phyloP scores from a whole-genome alignment of 2,329 filamentous ascomycete species.

The Rhytidhysteron rufulum region DNA sequence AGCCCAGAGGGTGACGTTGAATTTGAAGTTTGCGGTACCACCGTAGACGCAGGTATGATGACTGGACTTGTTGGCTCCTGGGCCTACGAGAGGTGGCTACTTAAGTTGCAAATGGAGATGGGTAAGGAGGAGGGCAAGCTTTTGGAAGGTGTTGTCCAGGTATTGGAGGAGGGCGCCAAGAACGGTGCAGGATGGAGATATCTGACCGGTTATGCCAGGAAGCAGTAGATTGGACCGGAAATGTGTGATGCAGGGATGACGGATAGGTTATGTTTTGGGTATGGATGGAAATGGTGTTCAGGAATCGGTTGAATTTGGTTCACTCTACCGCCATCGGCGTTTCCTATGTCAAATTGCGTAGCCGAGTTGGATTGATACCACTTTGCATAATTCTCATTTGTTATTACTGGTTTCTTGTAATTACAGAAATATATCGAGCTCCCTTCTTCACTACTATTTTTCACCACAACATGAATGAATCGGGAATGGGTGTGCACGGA shows the following conservation, averaged over 20 bases:
- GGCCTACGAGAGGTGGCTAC: constrained; percentile 95
- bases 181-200: constrained; percentile 57
- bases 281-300: background rate
- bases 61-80: constrained; percentile 81
- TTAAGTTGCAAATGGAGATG: constrained; percentile 83
- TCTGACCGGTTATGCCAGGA: constrained; percentile 49
- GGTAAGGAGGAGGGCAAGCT: constrained; percentile 58
- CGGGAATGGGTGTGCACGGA: no score
- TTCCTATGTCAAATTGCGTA: background rate
- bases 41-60: constrained; percentile 67
- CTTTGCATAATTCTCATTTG: constrained; percentile 2
- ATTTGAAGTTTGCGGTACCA: constrained; percentile 39
- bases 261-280: background rate
- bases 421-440: no score
- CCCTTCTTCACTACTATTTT: no score
- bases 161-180: constrained; percentile 59
- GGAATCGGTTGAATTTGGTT: background rate
- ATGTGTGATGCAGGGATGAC: constrained; percentile 3
- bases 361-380: constrained; percentile 4
- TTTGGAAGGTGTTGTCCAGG: constrained; percentile 53
- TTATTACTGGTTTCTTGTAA: no score
- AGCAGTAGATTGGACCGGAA: constrained; percentile 11
- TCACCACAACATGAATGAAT: no score
- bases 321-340: background rate
- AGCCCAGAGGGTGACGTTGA: constrained; percentile 29